phyloP scores from a whole-genome alignment of 345 rosid species.

The Brassica nigra region DNA sequence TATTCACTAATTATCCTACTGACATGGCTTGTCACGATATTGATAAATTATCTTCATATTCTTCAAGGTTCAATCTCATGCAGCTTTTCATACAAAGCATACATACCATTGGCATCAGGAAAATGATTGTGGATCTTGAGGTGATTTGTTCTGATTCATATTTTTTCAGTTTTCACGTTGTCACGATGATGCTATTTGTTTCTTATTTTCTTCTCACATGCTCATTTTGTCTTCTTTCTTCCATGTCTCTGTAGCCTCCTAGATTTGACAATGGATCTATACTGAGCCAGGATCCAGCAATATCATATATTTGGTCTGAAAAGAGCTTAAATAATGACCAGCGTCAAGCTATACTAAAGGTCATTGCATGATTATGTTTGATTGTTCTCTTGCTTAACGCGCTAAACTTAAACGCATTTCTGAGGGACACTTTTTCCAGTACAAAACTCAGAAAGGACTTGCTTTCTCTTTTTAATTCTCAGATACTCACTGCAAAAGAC shows the following conservation, averaged over 20 bases:
- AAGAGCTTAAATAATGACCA: constrained; percentile 88
- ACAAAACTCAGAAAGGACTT: constrained; percentile 22
- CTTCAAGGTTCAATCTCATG: constrained; percentile 82
- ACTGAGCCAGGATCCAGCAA: constrained; percentile 95
- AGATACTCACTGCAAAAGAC: constrained; percentile 94
- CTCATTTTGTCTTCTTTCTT: constrained; percentile 14
- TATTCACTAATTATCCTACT: constrained; percentile 21
- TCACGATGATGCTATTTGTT: constrained; percentile 20
- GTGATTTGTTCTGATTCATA: constrained; percentile 49
- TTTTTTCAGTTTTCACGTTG: constrained; percentile 6
- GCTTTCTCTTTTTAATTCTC: constrained; percentile 36
- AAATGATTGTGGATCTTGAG: constrained; percentile 88
- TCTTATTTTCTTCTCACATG: constrained; percentile 14
- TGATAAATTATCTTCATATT: constrained; percentile 19
- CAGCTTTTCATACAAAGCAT: constrained; percentile 71
- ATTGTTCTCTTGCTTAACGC: constrained; percentile 16
- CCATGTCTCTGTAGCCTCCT: constrained; percentile 63
- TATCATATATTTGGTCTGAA: constrained; percentile 92
- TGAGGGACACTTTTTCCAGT: constrained; percentile 11
- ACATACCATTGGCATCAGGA: constrained; percentile 72
- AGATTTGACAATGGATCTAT: constrained; percentile 89
- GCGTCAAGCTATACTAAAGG: constrained; percentile 97
- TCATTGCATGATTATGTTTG: constrained; percentile 37
- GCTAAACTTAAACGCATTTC: constrained; percentile 13
- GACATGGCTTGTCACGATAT: constrained; percentile 11